Base-by-base conservation (phyloP, 805 yeast genomes). In the Priceomyces melissophilus region DNA sequence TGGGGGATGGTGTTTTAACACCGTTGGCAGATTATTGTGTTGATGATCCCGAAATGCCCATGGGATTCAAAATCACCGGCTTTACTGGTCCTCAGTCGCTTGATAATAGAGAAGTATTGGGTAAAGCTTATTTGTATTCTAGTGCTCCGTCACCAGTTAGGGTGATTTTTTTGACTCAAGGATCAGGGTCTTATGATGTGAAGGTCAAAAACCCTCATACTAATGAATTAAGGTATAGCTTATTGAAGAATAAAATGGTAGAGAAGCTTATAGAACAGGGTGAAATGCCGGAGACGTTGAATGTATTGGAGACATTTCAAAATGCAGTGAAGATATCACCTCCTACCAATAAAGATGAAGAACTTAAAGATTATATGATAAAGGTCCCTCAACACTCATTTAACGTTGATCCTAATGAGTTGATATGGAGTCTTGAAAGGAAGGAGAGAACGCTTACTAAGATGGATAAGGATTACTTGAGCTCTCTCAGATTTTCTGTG, bases 81-180 rank as follows among this genome's bases (percentile, higher is more conserved):
- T 42, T 43, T 12, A 45, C 63, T 6, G 60, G 59, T 13, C 54
- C 52, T 9, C 67, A 63, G 32, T 43, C 50, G 4, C 34, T 45
- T 2, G 52, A 50, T 11, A 60, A 62, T 40, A 50, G 54, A 30
- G 57, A 51, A 37, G 32, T 65, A 2, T 38, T 63, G 8, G 65
- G 63, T 3, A 63, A 61, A 38, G 40, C 68, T 2, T 54, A 47
- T 37, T 42, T 67, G 25, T 60, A 57, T 43, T 39, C 62, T 10
- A 13, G 40, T 3, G 59, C 63, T 13, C 57, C 57, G 3, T 40
- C 61, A 11, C 73, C 73, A 2, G 39, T 45, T 4, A 55, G 56
- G 37, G 14, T 67, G 12, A 54, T 67, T 6, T 56, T 67, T 26
- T 46, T 67, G 42, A 60, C 65, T 4, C 46, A 48, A 29, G 37